Conservation (phyloP, 139 green algal species). For the Tetradesmus obliquus region DNA sequence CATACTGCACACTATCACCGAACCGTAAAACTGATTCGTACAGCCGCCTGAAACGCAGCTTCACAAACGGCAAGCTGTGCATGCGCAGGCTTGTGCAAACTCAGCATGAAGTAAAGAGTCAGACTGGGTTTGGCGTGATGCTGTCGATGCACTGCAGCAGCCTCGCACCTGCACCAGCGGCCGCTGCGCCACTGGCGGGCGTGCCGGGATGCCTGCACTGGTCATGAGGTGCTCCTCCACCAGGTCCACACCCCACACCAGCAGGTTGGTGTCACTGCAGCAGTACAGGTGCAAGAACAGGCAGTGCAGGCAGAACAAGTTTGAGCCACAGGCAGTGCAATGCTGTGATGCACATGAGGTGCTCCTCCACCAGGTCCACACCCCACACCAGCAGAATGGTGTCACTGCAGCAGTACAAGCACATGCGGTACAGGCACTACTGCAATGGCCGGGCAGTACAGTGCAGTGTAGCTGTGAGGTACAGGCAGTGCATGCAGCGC, state of each 20-base stretch:
- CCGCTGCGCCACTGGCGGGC: conserved; percentile 69
- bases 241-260: conserved; percentile 81
- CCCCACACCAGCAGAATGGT: conserved; percentile 78
- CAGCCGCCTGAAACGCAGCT: not conserved
- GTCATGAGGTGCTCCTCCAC: conserved; percentile 84
- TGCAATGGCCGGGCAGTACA: no score
- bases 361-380: conserved; percentile 80
- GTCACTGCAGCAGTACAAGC: conserved; percentile 57
- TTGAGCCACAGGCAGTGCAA: not conserved
- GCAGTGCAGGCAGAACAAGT: not conserved
- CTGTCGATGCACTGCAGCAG: not conserved
- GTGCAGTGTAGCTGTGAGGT: no score
- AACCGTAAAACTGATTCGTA: not conserved
- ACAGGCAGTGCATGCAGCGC: no score
- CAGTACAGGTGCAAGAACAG: conserved; percentile 29
- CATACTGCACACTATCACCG: not conserved
- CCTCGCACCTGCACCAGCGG: conserved; percentile 66
- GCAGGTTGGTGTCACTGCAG: conserved; percentile 71
- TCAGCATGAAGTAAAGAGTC: not conserved
- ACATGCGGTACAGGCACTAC: no score
- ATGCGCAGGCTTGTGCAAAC: not conserved
- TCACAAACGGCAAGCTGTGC: not conserved
- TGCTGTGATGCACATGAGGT: conserved; percentile 68
- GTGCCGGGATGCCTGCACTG: conserved; percentile 84
- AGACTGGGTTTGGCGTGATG: not conserved